Evolutionary conservation across 2,329 filamentous ascomycete genomes (phyloP).

Genomic region (Endothia cerciana): DNA sequence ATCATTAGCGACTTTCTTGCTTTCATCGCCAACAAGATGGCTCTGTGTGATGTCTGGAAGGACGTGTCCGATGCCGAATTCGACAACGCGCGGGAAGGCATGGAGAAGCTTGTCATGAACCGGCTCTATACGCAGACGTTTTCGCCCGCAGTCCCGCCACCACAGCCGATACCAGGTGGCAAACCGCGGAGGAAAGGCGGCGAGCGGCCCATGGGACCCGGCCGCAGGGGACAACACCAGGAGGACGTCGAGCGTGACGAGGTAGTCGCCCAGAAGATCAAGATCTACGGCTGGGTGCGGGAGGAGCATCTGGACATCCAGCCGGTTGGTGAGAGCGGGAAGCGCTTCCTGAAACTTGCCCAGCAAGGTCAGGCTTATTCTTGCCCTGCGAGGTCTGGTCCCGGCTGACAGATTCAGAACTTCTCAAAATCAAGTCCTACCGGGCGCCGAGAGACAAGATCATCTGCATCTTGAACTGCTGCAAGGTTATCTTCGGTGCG

Average conservation of each 20-base stretch:
- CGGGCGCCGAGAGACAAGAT: slow-evolving; percentile 97
- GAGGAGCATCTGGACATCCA: slow-evolving; percentile 95
- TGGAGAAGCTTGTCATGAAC: slow-evolving; percentile 99
- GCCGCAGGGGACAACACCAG: slow-evolving; percentile 92
- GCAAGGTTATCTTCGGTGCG: slow-evolving; percentile 96
- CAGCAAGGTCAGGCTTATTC: slow-evolving; percentile 68
- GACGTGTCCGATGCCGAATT: slow-evolving; percentile 96
- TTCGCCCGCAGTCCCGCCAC: slow-evolving; percentile 85
- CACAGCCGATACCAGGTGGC: slow-evolving; percentile 71
- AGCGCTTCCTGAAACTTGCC: slow-evolving; percentile 83
- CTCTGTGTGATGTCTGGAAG: slow-evolving; percentile 92
- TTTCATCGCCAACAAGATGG: slow-evolving; percentile 99
- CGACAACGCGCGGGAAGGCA: slow-evolving; percentile 96
- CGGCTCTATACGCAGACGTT: slow-evolving; percentile 94
- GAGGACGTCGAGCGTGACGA: slow-evolving; percentile 97
- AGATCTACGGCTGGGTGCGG: slow-evolving; percentile 92
- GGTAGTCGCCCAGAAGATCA: slow-evolving; percentile 93
- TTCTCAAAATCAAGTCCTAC: slow-evolving; percentile 95
- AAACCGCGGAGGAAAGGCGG: slow-evolving; percentile 70
- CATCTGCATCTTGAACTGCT: slow-evolving; percentile 97
- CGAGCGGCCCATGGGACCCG: slow-evolving; percentile 73
- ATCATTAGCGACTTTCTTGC: slow-evolving; percentile 96
- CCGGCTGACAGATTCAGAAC: slow-evolving; percentile 61
- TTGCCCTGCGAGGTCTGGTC: slow-evolving; percentile 38
- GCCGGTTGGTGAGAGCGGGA: slow-evolving; percentile 80